Evolutionary conservation across 495 filamentous ascomycete species (phyloP), one percentile per base, ranked within the genome.

Genomic region (Lasiosphaeria hispida): DNA sequence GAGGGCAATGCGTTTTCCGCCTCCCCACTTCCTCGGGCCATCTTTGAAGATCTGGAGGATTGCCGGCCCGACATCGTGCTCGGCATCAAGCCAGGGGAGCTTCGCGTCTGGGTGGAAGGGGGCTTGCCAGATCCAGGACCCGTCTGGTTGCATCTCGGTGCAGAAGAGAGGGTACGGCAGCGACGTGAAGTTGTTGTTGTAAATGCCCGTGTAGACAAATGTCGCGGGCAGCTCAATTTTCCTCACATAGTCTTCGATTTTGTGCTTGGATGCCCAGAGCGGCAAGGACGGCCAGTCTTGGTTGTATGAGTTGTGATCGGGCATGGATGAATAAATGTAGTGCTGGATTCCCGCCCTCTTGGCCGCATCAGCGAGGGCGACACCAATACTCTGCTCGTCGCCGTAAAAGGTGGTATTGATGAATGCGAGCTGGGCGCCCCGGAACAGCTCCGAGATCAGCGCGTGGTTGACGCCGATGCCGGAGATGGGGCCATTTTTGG

Each of bases 351-450:
- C 86, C 48, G 88, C 87, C 63, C 79, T 84, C 66, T 93, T 94
- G 38, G 94, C 94, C 14, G 91, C 92, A 68, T 96, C 89, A 39
- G 94, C 94, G 41, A 97, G 77, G 0, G 87, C 86, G 60, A 87
- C 83, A 37, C 94, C 94, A 60, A 96, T 93, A 9, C 84, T 85
- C 43, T 92, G 81, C 77, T 98, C 94, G 68, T 97, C 92, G 35
- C 94, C 95, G 77, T 92, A 93, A 58, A 93, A 95, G n/a, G 91
- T 93, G 33, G 94, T 98, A 75, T 98, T 98, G 79, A 97, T 92
- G 72, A 97, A 98, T 55, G 94, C 94, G 38, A 92, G 78, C 56
- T 92, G 85, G 17, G 90, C 90, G 61, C 89, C 90, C 10, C 78
- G 70, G 78, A 97, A 98, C 10, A 98, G 81, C 19, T 84, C 72